Conservation (phyloP, 2,329 filamentous ascomycete genomes). For the Arthrobotrys iridis region DNA sequence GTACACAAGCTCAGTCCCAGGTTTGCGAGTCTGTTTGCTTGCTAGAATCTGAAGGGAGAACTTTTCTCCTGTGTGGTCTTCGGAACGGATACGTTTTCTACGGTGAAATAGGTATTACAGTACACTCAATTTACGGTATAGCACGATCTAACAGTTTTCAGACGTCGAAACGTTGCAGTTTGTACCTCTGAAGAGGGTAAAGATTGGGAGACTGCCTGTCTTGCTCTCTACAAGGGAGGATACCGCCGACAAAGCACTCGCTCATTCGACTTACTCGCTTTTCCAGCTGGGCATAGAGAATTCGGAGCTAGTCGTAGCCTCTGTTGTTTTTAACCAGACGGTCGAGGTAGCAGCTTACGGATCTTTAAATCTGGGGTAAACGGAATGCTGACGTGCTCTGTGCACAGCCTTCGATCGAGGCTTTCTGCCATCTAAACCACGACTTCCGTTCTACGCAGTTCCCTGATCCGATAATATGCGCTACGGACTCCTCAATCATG, state of each 20-base stretch:
- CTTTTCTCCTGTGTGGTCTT: constrained; percentile 63
- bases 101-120: constrained; percentile 33
- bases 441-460: constrained; percentile 55
- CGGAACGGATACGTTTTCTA: constrained; percentile 63
- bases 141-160: background rate
- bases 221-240: constrained; percentile 27
- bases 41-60: constrained; percentile 42
- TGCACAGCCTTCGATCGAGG: constrained; percentile 46
- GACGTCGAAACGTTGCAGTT: constrained; percentile 22
- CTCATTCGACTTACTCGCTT: constrained; percentile 40
- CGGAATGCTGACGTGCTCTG: background rate
- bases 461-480: constrained; percentile 55
- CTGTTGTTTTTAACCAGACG: constrained; percentile 43
- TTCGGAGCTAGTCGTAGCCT: constrained; percentile 10
- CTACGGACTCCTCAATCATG: constrained; percentile 56
- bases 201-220: constrained; percentile 40
- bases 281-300: constrained; percentile 30
- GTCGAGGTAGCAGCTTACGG: constrained; percentile 13
- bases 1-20: constrained; percentile 37
- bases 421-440: constrained; percentile 35
- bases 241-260: constrained; percentile 19
- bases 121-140: background rate
- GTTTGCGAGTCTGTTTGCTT: constrained; percentile 56
- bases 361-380: background rate
- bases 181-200: background rate